phyloP scores from a whole-genome alignment of 257 asterid species.

The Paulownia fortunei region DNA sequence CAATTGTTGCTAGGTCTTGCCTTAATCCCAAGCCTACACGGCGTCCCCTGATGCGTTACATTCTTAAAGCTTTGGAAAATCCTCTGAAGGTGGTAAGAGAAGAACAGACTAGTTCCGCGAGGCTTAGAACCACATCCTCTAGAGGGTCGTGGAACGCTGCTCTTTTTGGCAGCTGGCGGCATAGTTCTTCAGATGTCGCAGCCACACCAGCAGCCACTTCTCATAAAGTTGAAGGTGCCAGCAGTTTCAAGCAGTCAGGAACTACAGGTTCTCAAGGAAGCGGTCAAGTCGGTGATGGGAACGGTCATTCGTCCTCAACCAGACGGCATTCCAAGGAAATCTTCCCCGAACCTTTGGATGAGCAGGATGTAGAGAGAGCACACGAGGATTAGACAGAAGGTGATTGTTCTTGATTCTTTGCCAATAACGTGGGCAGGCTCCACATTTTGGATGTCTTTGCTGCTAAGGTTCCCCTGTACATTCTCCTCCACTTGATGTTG shows the following conservation, averaged over 20 bases:
- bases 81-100: constrained; percentile 93
- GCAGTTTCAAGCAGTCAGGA: constrained; percentile 42
- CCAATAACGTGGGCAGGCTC: constrained; percentile 8
- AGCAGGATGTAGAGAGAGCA: constrained; percentile 51
- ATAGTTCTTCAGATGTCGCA: constrained; percentile 51
- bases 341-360: constrained; percentile 79
- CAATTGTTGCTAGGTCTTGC: constrained; percentile 87
- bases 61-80: constrained; percentile 90
- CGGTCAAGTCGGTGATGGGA: constrained; percentile 34
- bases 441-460: constrained; percentile 12
- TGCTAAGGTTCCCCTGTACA: constrained; percentile 23
- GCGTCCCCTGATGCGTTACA: constrained; percentile 79
- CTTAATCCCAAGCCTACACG: constrained; percentile 82
- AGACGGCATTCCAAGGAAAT: constrained; percentile 76
- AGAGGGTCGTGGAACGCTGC: constrained; percentile 60
- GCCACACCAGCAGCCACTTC: constrained; percentile 32
- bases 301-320: constrained; percentile 41
- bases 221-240: constrained; percentile 38
- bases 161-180: constrained; percentile 62
- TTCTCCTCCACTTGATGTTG: constrained; percentile 28
- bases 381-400: constrained; percentile 32
- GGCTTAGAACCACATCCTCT: constrained; percentile 60
- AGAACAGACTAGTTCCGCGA: constrained; percentile 42
- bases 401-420: constrained; percentile 43
- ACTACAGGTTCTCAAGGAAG: constrained; percentile 44